phyloP scores from a whole-genome alignment of 331 rosid species.

The Stylosanthes scabra region DNA sequence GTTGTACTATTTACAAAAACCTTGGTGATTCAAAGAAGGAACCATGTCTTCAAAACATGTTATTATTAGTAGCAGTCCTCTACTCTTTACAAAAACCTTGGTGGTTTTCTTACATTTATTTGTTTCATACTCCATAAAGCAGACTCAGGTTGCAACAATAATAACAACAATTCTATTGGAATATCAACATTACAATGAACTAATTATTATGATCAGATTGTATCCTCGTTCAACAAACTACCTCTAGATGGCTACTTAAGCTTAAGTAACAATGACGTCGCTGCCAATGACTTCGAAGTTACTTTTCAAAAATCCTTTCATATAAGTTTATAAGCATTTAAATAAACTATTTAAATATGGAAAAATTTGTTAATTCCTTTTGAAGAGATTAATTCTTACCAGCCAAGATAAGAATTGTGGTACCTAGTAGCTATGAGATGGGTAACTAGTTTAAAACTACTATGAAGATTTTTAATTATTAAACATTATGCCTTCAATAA shows the following conservation, averaged over 20 bases:
- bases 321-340: no score
- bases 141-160: conserved; percentile 56
- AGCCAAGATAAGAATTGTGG: conserved; percentile 5
- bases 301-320: no score
- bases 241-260: conserved; percentile 76
- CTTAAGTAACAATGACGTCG: conserved; percentile 59
- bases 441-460: neutral
- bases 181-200: conserved; percentile 40
- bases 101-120: conserved; percentile 52
- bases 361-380: conserved; percentile 4
- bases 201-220: conserved; percentile 21
- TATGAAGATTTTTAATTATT: neutral
- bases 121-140: conserved; percentile 56
- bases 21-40: neutral
- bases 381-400: conserved; percentile 7
- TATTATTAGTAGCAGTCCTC: conserved; percentile 48
- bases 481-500: neutral
- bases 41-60: conserved; percentile 57
- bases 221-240: conserved; percentile 60
- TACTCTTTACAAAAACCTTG: conserved; percentile 46
- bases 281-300: conserved; percentile 90
- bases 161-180: conserved; percentile 35
- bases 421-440: conserved; percentile 9
- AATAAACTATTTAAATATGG: no score
- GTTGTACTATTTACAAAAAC: no score